These are phyloP conservation scores for Cryptosporidium baileyi DNA, from an alignment of 169 alveolate genomes.

Conservation along the genomic window DNA sequence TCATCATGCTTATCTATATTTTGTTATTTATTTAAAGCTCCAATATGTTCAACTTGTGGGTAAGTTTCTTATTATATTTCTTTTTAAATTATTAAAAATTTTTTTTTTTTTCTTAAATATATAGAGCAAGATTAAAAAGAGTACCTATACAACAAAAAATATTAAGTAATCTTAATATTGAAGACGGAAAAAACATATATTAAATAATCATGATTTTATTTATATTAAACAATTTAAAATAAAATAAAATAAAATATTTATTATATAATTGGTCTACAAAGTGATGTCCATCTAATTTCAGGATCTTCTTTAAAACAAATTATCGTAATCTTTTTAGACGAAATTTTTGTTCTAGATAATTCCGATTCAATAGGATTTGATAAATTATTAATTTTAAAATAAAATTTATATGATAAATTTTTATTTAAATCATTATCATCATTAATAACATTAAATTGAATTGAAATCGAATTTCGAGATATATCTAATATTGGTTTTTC, in stretches of 20 bases:
- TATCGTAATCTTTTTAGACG: slow-evolving; percentile 26
- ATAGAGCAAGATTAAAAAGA: slow-evolving; percentile 53
- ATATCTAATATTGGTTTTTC: slow-evolving; percentile 38
- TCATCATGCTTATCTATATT: slow-evolving; percentile 55
- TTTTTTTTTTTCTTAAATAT: background rate
- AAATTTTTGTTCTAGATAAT: slow-evolving; percentile 32
- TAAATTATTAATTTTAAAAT: slow-evolving; percentile 13
- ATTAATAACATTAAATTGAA: background rate
- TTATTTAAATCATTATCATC: background rate
- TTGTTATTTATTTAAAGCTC: slow-evolving; percentile 54
- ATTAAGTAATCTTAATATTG: slow-evolving; percentile 28
- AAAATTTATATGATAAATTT: background rate
- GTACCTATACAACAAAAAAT: slow-evolving; percentile 55
- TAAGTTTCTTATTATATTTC: slow-evolving; percentile 5
- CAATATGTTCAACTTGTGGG: slow-evolving; percentile 66
- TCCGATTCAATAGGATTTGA: slow-evolving; percentile 26
- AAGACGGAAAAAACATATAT: slow-evolving; percentile 52
- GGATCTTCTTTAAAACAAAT: slow-evolving; percentile 51
- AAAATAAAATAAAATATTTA: background rate
- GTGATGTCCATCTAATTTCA: slow-evolving; percentile 26
- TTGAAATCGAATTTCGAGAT: background rate
- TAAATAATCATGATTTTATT: background rate
- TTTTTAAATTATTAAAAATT: too few species aligned
- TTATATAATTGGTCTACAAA: slow-evolving; percentile 17
- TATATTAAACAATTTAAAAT: background rate